Base-by-base conservation (phyloP, 169 alveolate genomes). In the Eimeria sp. region DNA sequence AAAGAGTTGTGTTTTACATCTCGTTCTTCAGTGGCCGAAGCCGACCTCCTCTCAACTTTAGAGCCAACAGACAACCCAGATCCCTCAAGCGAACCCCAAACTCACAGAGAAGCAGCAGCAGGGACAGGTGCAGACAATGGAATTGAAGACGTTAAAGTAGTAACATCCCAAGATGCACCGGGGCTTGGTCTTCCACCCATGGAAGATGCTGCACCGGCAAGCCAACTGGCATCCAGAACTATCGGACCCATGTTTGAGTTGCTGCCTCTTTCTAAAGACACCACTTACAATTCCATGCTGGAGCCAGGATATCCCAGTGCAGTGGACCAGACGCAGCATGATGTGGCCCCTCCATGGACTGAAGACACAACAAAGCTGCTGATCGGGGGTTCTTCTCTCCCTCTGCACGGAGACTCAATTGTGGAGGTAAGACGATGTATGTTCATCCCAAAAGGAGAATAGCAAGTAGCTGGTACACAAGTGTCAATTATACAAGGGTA, bases 321-420 rank as follows among this genome's bases (percentile, higher is more conserved):
- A n/a, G 16, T 70, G 11, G 80, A 70, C 27, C 80, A 70, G 80
- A 49, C 80, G 22, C 80, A 30, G 47, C 80, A 70, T 18, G 80
- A 70, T 11, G 40, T 20, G 80, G 51, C 49, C 80, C 80, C 45
- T 25, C 27, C 27, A 20, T 27, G 11, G 11, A 70, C 13, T 13
- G 90, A 67, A 43, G 51, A 20, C 34, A 14, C 90, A 14, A 18
- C 75, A 11, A 27, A 82, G 90, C n/a, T 78, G 7, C 43, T 82
- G 72, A 49, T 25, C 90, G 14, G 90, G 73, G 90, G 90, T 49
- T 82, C 90, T 43, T 82, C 54, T 82, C 72, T 49, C 54, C 90
- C 90, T 82, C 90, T 82, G 16, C 70, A 51, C 49, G 90, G 75
- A 9, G 73, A 82, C 13, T 43, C 72, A 18, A 49, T 82, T 54